A percentile compares a stretch with the other conserved stretches of the same genome.
Conservation (phyloP, 2,329 filamentous ascomycete genomes). For the Penicillium sp. region DNA sequence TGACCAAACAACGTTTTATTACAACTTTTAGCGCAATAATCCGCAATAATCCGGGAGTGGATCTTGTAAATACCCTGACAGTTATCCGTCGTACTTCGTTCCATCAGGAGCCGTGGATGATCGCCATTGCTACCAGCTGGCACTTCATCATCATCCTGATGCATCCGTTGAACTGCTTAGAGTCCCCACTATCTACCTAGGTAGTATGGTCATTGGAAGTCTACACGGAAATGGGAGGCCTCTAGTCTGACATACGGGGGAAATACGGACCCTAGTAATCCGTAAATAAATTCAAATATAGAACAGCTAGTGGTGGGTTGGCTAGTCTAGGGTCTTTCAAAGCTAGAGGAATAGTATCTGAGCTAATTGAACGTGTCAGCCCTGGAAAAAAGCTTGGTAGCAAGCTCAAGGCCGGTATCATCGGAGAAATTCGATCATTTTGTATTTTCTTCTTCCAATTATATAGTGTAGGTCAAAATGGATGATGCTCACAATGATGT, state of each 20-base stretch:
- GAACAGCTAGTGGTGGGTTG: constrained; percentile 1
- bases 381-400: background rate
- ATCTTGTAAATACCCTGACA: constrained; percentile 4
- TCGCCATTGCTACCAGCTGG: constrained; percentile 16
- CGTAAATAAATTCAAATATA: background rate
- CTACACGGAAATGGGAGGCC: background rate
- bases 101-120: constrained; percentile 17
- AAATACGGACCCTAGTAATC: background rate
- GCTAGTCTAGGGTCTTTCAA: background rate
- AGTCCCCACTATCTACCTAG: background rate
- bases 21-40: background rate
- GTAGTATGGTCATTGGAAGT: background rate
- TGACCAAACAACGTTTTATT: constrained; percentile 6
- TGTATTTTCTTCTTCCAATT: background rate
- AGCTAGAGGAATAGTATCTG: background rate
- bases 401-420: background rate
- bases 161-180: constrained; percentile 2
- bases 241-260: background rate
- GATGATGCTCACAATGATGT: constrained; percentile 25
- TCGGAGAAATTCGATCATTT: background rate
- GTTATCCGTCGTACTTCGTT: constrained; percentile 1
- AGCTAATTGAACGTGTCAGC: background rate
- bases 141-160: constrained; percentile 13
- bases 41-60: background rate
- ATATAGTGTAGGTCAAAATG: constrained; percentile 5